Conservation (phyloP, 345 rosid genomes). For the Eutrema heterophyllum region DNA sequence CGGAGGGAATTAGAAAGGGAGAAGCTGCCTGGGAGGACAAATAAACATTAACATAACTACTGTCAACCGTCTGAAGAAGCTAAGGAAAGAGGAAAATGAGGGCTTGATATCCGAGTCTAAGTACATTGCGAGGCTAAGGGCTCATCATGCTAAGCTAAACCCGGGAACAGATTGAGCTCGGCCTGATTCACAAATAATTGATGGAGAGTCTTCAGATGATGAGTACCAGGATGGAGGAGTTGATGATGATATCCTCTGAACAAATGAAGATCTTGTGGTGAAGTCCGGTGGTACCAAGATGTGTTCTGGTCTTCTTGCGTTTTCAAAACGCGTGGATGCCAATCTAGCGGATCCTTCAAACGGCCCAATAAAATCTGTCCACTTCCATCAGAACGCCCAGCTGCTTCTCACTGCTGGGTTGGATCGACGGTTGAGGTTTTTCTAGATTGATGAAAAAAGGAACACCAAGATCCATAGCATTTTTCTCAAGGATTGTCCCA, state of each 20-base stretch:
- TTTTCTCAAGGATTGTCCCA: slow-evolving; percentile 79
- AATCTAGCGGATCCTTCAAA: slow-evolving; percentile 71
- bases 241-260: slow-evolving; percentile 65
- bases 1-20: slow-evolving; percentile 28
- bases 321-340: slow-evolving; percentile 76
- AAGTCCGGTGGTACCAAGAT: slow-evolving; percentile 48
- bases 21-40: slow-evolving; percentile 74
- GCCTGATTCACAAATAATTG: slow-evolving; percentile 27
- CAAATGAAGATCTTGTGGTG: slow-evolving; percentile 74
- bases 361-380: slow-evolving; percentile 74
- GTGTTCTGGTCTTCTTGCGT: slow-evolving; percentile 81
- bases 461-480: slow-evolving; percentile 84
- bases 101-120: slow-evolving; percentile 60
- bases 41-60: slow-evolving; percentile 48
- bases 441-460: slow-evolving; percentile 90
- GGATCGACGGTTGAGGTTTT: slow-evolving; percentile 66
- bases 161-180: slow-evolving; percentile 92
- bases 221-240: slow-evolving; percentile 35
- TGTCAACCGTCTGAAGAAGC: slow-evolving; percentile 79
- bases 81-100: slow-evolving; percentile 80
- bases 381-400: slow-evolving; percentile 88
- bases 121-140: slow-evolving; percentile 74
- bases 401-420: slow-evolving; percentile 77
- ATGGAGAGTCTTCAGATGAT: slow-evolving; percentile 32
- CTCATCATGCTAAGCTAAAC: slow-evolving; percentile 78